Percentiles rank a stretch among this genome's conserved stretches.
Evolutionary conservation across 208 protist genomes (phyloP).

Genomic region (Trypanosoma boissoni): DNA sequence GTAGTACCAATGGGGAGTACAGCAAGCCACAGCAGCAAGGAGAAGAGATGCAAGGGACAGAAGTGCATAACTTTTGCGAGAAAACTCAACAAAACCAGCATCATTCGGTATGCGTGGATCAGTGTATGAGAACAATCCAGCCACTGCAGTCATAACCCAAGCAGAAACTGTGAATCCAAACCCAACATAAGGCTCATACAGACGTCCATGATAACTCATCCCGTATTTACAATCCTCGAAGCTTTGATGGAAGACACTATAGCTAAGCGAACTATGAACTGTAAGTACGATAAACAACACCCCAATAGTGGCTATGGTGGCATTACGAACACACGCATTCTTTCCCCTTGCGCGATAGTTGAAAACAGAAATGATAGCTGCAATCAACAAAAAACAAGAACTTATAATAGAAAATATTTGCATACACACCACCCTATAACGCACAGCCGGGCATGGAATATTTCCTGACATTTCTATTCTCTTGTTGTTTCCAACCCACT

Average conservation of each 20-base stretch:
- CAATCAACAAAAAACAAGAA: slow-evolving; percentile 30
- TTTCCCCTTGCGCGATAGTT: slow-evolving; percentile 25
- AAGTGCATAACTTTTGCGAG: slow-evolving; percentile 39
- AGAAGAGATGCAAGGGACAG: slow-evolving; percentile 52
- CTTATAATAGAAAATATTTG: slow-evolving; percentile 51
- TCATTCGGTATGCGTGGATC: slow-evolving; percentile 46
- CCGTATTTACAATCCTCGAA: slow-evolving; percentile 32
- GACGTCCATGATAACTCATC: slow-evolving; percentile 63
- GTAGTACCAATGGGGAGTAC: slow-evolving; percentile 75
- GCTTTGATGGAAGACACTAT: slow-evolving; percentile 69
- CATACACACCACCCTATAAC: slow-evolving; percentile 38
- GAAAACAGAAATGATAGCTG: slow-evolving; percentile 35
- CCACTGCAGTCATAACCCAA: slow-evolving; percentile 52
- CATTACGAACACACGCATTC: slow-evolving; percentile 33
- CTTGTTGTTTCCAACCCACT: slow-evolving; percentile 25
- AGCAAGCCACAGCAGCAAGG: slow-evolving; percentile 49
- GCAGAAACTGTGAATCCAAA: slow-evolving; percentile 62
- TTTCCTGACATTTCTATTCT: slow-evolving; percentile 24
- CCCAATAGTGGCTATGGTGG: slow-evolving; percentile 5
- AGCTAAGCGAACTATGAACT: slow-evolving; percentile 49
- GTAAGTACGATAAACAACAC: slow-evolving; percentile 38
- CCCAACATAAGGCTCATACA: slow-evolving; percentile 59
- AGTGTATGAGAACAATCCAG: slow-evolving; percentile 47
- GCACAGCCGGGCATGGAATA: slow-evolving; percentile 37
- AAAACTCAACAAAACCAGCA: slow-evolving; percentile 45